Conservation (phyloP, 495 filamentous ascomycete species). For the Penicillium desertorum region DNA sequence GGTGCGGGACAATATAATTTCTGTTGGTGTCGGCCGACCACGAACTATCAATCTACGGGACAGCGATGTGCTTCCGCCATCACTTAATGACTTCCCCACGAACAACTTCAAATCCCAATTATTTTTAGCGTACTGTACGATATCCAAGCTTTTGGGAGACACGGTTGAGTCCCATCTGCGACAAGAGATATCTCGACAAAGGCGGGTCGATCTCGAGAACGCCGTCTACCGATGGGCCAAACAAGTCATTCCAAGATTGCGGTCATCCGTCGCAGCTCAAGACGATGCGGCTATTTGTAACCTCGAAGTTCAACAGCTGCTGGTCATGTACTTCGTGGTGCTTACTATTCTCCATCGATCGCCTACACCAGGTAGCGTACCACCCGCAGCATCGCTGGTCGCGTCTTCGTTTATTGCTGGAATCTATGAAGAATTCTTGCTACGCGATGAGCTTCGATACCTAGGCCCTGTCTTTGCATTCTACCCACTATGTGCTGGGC, state of each 20-base stretch:
- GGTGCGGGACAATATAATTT: constrained; percentile 35
- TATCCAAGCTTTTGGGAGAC: constrained; percentile 30
- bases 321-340: constrained; percentile 33
- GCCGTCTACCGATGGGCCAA: constrained; percentile 34
- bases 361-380: constrained; percentile 26
- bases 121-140: constrained; percentile 31
- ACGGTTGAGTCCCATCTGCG: constrained; percentile 31
- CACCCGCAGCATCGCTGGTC: constrained; percentile 26
- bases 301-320: constrained; percentile 26
- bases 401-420: constrained; percentile 34
- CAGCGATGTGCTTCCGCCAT: constrained; percentile 34
- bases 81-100: constrained; percentile 28
- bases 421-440: constrained; percentile 34
- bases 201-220: constrained; percentile 29
- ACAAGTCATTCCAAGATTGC: constrained; percentile 30
- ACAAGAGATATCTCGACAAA: constrained; percentile 28
- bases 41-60: constrained; percentile 32
- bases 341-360: constrained; percentile 31
- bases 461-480: constrained; percentile 32
- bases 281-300: constrained; percentile 24
- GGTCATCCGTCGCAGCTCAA: constrained; percentile 16
- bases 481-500: constrained; percentile 29
- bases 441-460: constrained; percentile 32
- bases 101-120: constrained; percentile 28
- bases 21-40: constrained; percentile 31